Conservation (phyloP, 2,329 filamentous ascomycete species). For the Ciborinia camelliae region DNA sequence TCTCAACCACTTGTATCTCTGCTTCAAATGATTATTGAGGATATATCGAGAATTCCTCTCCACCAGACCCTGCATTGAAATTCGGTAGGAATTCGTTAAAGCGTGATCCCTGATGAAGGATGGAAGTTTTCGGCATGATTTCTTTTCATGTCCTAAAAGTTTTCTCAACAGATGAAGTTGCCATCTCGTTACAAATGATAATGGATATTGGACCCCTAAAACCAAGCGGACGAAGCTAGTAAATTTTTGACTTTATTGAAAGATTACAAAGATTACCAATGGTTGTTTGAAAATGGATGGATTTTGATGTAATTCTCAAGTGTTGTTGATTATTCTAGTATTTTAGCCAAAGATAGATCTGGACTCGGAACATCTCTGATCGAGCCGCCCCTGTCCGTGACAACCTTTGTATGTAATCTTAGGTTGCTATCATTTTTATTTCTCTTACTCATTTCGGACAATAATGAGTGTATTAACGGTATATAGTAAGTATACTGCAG, state of each 20-base stretch:
- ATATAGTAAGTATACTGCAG: no score
- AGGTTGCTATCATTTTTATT: no score
- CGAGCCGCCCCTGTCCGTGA: no score
- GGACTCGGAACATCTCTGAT: no score
- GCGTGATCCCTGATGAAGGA: not conserved
- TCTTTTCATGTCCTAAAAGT: not conserved
- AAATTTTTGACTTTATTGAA: not conserved
- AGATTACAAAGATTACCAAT: not conserved
- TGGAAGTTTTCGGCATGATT: slow-evolving; percentile 7
- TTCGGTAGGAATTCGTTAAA: not conserved
- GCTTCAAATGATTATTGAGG: not conserved
- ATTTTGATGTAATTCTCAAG: not conserved
- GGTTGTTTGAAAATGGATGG: not conserved
- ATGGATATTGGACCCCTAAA: not conserved
- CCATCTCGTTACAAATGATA: not conserved
- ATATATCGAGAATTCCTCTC: slow-evolving; percentile 5
- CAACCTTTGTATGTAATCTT: no score
- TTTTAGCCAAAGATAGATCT: no score
- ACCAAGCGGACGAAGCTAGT: not conserved
- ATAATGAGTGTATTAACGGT: no score
- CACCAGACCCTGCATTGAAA: slow-evolving; percentile 4
- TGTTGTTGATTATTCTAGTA: no score
- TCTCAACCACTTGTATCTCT: not conserved
- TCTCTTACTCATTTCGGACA: no score
- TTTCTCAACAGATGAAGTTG: slow-evolving; percentile 2